Percentiles rank a stretch among this genome's conserved stretches.
Evolutionary conservation across 2,329 filamentous ascomycete genomes (phyloP).

Genomic region (Fusarium begoniae): DNA sequence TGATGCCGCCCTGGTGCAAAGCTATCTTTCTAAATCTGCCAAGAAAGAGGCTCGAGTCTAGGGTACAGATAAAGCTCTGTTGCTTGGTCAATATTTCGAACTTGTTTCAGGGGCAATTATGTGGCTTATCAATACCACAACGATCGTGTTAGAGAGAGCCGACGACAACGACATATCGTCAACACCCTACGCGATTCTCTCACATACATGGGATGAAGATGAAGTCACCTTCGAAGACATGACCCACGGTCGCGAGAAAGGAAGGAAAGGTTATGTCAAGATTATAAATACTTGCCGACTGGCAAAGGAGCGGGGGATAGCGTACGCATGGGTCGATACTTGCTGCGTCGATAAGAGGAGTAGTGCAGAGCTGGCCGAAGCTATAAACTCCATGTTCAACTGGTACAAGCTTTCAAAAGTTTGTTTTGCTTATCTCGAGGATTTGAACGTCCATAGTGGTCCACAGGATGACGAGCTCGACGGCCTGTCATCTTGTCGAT

Average conservation of each 20-base stretch:
- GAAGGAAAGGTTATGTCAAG: background rate
- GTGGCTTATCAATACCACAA: background rate
- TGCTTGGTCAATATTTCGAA: no score
- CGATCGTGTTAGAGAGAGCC: background rate
- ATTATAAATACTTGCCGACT: background rate
- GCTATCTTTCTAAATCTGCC: background rate
- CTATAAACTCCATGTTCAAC: conserved; percentile 1
- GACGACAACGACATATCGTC: background rate
- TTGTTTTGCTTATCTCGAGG: conserved; percentile 1
- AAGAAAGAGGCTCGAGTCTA: background rate
- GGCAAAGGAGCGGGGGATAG: background rate
- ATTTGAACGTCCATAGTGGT: rapidly evolving
- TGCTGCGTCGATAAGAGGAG: conserved; percentile 7
- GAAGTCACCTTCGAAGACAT: conserved; percentile 4
- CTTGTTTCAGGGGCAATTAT: background rate
- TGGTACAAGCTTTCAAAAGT: background rate
- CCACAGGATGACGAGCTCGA: rapidly evolving
- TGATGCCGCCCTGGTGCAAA: background rate
- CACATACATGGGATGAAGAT: background rate
- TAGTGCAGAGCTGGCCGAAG: conserved; percentile 2
- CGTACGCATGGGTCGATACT: conserved; percentile 1
- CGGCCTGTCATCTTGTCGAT: background rate
- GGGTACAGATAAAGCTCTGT: background rate
- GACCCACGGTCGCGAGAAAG: rapidly evolving
- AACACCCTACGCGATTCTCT: background rate